These are phyloP conservation scores for Alternaria burnsii DNA, from an alignment of 2,329 filamentous ascomycete genomes.

Conservation along the genomic window DNA sequence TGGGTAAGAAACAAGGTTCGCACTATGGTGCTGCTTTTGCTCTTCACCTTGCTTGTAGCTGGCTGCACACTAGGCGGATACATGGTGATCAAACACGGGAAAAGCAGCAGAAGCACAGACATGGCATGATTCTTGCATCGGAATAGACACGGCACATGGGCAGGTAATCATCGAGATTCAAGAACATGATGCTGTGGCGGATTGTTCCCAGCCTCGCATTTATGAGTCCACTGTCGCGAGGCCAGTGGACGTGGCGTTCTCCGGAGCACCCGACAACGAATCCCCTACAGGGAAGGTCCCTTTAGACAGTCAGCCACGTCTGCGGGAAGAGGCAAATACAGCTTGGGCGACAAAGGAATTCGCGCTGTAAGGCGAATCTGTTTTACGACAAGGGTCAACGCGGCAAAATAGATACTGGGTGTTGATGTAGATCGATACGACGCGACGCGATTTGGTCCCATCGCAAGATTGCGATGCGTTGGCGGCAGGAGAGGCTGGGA, in stretches of 20 bases:
- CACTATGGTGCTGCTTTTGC: conserved; percentile 27
- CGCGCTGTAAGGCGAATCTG: conserved; percentile 1
- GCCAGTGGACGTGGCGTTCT: conserved; percentile 16
- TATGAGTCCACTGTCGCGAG: not conserved
- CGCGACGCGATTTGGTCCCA: conserved; percentile 2
- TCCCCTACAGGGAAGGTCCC: conserved; percentile 26
- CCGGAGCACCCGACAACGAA: conserved; percentile 15
- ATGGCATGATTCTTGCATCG: conserved; percentile 2
- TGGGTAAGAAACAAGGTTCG: conserved; percentile 33
- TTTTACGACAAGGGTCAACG: conserved; percentile 19
- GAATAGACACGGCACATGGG: not conserved
- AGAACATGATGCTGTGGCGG: not conserved
- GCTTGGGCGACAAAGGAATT: conserved; percentile 11
- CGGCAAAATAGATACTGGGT: not conserved
- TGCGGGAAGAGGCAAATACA: conserved; percentile 6
- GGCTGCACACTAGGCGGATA: conserved; percentile 32
- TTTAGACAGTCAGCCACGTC: conserved; percentile 9
- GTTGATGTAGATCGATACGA: conserved; percentile 2
- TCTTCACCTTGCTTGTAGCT: conserved; percentile 31
- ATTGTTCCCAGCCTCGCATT: not conserved
- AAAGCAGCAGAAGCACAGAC: conserved; percentile 11
- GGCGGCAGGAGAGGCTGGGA: conserved; percentile 6
- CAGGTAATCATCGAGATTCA: not conserved
- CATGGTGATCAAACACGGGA: conserved; percentile 27
- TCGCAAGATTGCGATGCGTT: conserved; percentile 12